A percentile compares a stretch with the other conserved stretches of the same genome.
These are phyloP conservation scores for Candida krabiensis DNA, from an alignment of 805 yeast genomes.

Conservation along the genomic window DNA sequence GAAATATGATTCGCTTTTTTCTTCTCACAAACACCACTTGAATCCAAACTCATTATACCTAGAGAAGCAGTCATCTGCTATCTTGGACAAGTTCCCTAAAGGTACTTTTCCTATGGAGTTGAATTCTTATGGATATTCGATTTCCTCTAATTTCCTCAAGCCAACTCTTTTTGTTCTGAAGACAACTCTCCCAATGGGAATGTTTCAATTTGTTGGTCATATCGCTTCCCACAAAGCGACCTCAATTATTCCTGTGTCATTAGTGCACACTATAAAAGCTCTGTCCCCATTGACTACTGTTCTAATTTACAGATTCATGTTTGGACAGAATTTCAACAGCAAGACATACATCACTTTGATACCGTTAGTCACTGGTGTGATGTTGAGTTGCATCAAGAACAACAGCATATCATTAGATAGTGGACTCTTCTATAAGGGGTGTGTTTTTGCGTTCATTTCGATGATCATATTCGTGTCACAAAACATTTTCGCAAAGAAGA, in stretches of 20 bases:
- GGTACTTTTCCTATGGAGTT: constrained; percentile 50
- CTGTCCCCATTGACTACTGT: constrained; percentile 89
- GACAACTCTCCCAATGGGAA: constrained; percentile 91
- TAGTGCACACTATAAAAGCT: constrained; percentile 93
- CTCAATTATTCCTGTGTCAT: constrained; percentile 84
- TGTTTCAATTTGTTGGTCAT: constrained; percentile 91
- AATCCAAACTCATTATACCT: constrained; percentile 35
- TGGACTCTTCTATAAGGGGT: constrained; percentile 38
- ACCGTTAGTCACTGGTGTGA: constrained; percentile 83
- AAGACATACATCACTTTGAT: constrained; percentile 76
- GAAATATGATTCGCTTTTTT: constrained; percentile 35
- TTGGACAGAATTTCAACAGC: constrained; percentile 53
- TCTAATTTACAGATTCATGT: constrained; percentile 64
- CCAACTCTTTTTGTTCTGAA: constrained; percentile 55
- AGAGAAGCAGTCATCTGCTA: constrained; percentile 15
- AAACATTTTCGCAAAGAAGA: constrained; percentile 76
- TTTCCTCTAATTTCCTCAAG: constrained; percentile 41
- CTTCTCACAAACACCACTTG: constrained; percentile 28
- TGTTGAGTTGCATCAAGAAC: constrained; percentile 66
- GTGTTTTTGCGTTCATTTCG: constrained; percentile 51
- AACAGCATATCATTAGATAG: constrained; percentile 22
- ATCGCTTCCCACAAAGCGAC: constrained; percentile 92
- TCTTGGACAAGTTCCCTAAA: constrained; percentile 39
- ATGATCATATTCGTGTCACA: constrained; percentile 75
- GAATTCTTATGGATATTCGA: constrained; percentile 28